phyloP scores from a whole-genome alignment of 306 rosid genomes.

The Medicago lupulina region DNA sequence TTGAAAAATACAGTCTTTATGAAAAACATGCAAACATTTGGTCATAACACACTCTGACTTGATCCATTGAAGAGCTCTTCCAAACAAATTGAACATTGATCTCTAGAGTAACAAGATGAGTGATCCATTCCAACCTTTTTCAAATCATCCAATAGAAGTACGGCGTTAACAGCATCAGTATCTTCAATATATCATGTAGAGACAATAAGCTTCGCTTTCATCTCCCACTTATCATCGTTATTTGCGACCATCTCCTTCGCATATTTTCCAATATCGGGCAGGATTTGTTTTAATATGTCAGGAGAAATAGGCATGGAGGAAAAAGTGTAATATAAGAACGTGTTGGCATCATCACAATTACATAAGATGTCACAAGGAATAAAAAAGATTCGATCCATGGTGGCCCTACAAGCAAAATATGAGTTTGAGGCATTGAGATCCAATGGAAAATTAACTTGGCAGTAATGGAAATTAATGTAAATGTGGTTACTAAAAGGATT shows the following conservation, averaged over 20 bases:
- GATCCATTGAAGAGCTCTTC: neutral
- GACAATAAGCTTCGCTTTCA: neutral
- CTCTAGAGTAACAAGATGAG: neutral
- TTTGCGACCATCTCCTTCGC: neutral
- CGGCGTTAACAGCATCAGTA: neutral
- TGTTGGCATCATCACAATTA: neutral
- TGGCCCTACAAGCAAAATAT: neutral
- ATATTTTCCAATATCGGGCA: neutral
- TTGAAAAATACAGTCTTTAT: too few relatives aligned
- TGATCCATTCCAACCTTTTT: neutral
- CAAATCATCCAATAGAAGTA: too few relatives aligned
- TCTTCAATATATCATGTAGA: too few relatives aligned
- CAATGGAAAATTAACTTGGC: neutral
- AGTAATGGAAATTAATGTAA: neutral
- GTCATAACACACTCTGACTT: neutral
- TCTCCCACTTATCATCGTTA: neutral
- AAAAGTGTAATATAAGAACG: too few relatives aligned
- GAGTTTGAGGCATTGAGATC: neutral
- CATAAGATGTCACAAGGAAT: neutral
- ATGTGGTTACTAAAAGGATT: neutral
- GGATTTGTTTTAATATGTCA: neutral
- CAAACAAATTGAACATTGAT: neutral
- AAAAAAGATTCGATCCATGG: neutral
- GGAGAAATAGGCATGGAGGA: neutral
- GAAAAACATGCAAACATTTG: neutral